Conservation (phyloP, 352 stramenopile species). For the Phytophthora hybrid region DNA sequence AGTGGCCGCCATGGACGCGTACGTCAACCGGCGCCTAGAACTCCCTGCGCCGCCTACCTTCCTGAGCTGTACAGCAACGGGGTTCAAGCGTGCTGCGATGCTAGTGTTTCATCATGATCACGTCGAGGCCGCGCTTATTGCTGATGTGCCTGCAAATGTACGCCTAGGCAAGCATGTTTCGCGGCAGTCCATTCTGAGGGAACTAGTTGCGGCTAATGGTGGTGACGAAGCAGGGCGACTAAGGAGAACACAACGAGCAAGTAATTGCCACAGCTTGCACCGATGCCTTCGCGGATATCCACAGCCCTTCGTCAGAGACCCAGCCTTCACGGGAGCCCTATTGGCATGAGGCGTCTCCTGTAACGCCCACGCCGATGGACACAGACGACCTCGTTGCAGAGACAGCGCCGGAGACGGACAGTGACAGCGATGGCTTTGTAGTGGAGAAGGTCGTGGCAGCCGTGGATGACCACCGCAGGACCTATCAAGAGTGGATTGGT, state of each 20-base stretch:
- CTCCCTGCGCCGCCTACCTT: background rate
- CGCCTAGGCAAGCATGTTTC: background rate
- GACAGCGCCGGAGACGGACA: background rate
- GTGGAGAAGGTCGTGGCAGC: background rate
- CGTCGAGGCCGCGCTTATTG: background rate
- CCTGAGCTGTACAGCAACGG: background rate
- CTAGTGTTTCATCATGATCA: background rate
- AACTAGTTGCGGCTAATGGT: background rate
- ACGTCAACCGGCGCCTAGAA: background rate
- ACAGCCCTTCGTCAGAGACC: background rate
- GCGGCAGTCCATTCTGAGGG: background rate
- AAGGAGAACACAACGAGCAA: too few species aligned
- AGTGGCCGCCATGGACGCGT: background rate
- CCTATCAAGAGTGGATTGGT: background rate
- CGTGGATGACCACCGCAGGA: background rate
- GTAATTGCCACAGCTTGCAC: too few species aligned
- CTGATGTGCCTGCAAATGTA: background rate
- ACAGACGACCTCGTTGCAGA: background rate
- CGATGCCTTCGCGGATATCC: background rate
- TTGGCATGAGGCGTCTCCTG: background rate
- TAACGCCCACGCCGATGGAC: too few species aligned
- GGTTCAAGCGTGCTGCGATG: background rate
- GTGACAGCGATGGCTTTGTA: background rate
- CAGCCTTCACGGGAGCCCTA: too few species aligned
- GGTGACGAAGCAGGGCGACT: background rate